phyloP scores from a whole-genome alignment of 225 moss, liverwort and hornwort genomes.

The Rhytidiadelphus loreus region DNA sequence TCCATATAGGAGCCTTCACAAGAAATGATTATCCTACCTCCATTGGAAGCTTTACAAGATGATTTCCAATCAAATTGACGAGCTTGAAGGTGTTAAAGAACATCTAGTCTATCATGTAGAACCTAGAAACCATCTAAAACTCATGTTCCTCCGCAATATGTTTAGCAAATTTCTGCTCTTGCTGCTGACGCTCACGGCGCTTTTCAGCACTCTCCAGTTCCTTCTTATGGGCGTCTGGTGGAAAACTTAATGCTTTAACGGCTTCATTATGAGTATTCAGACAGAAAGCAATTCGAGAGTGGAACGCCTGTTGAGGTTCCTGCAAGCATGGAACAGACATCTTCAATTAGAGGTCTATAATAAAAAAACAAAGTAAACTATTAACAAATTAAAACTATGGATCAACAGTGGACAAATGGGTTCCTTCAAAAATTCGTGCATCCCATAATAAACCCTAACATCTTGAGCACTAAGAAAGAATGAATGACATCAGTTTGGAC shows the following conservation, averaged over 20 bases:
- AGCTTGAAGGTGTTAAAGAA: background rate
- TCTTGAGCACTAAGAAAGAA: background rate
- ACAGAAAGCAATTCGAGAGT: conserved; percentile 83
- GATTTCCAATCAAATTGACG: background rate
- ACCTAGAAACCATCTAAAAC: conserved; percentile 30
- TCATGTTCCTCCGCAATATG: conserved; percentile 91
- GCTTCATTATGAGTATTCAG: conserved; percentile 35
- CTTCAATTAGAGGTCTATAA: background rate
- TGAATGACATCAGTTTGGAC: background rate
- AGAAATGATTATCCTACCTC: background rate
- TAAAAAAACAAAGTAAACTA: background rate
- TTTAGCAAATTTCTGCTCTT: conserved; percentile 86
- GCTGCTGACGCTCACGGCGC: conserved; percentile 75
- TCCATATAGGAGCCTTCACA: background rate
- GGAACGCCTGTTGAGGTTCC: conserved; percentile 85
- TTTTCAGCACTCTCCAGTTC: conserved; percentile 88
- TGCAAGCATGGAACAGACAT: background rate
- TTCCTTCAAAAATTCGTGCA: background rate
- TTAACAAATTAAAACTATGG: background rate
- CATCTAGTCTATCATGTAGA: background rate
- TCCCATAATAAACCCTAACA: background rate
- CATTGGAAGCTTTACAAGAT: background rate
- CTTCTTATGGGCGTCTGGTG: conserved; percentile 84
- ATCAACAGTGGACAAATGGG: background rate
- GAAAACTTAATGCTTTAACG: conserved; percentile 68